These are phyloP conservation scores for Tricholoma flavovirens DNA, from an alignment of 768 basidiomycete genomes.

Conservation along the genomic window DNA sequence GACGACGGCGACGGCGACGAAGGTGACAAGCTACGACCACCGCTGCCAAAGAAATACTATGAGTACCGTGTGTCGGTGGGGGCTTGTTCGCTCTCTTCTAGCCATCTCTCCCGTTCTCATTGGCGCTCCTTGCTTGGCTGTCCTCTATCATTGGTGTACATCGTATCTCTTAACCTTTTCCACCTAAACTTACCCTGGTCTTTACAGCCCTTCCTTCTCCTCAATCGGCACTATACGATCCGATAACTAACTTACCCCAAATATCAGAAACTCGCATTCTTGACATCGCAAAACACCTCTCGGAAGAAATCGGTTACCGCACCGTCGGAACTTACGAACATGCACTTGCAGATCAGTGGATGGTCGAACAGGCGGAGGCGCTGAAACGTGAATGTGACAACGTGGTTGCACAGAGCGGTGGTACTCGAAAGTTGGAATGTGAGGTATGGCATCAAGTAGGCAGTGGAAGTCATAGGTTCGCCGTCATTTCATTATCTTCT, in stretches of 20 bases:
- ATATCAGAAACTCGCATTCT: constrained; percentile 70
- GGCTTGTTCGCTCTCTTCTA: constrained; percentile 43
- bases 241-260: constrained; percentile 55
- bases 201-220: constrained; percentile 52
- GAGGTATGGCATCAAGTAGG: constrained; percentile 91
- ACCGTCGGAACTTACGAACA: constrained; percentile 91
- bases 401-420: constrained; percentile 33
- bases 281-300: constrained; percentile 56
- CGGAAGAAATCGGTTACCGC: constrained; percentile 85
- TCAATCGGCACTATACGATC: constrained; percentile 51
- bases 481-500: background rate
- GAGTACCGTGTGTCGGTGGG: too few relatives aligned
- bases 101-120: constrained; percentile 51
- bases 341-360: constrained; percentile 78
- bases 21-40: too few relatives aligned
- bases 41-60: too few relatives aligned
- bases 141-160: constrained; percentile 44
- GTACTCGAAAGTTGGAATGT: constrained; percentile 63
- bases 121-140: constrained; percentile 39
- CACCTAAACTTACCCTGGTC: constrained; percentile 5
- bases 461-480: constrained; percentile 78
- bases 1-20: too few relatives aligned
- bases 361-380: constrained; percentile 59
- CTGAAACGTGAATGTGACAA: constrained; percentile 60
- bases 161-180: constrained; percentile 12